Conservation (phyloP, 1,284 basidiomycete species). For the Xerocomus nothofagi region DNA sequence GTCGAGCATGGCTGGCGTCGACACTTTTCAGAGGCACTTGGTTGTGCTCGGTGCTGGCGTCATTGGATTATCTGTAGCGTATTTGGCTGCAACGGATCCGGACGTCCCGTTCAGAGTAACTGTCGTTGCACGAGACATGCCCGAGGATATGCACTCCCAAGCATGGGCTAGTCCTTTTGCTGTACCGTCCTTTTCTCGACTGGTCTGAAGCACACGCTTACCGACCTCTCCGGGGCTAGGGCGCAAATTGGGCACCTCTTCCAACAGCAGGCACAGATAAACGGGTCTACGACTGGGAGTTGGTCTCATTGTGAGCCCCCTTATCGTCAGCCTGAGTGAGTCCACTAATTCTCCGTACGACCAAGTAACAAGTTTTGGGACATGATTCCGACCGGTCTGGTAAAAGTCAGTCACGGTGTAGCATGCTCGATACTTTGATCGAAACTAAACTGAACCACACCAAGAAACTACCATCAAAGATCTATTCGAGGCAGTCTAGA, state of each 20-base stretch:
- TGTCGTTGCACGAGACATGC: conserved; percentile 66
- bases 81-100: conserved; percentile 37
- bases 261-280: conserved; percentile 47
- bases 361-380: conserved; percentile 48
- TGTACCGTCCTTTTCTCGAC: conserved; percentile 38
- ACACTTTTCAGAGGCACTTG: conserved; percentile 22
- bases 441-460: conserved; percentile 15
- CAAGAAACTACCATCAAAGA: conserved; percentile 45
- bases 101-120: conserved; percentile 44
- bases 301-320: conserved; percentile 43
- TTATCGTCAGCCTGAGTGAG: too few species aligned
- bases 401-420: conserved; percentile 39
- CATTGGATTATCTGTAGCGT: conserved; percentile 46
- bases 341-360: conserved; percentile 10
- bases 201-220: not conserved
- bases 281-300: conserved; percentile 43
- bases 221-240: conserved; percentile 35
- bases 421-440: conserved; percentile 13
- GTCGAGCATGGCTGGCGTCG: conserved; percentile 15
- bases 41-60: conserved; percentile 57
- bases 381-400: conserved; percentile 48
- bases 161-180: conserved; percentile 73
- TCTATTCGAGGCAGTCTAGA: conserved; percentile 38
- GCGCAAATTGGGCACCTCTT: conserved; percentile 69
- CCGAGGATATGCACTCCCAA: conserved; percentile 57